Percentiles rank a stretch among this genome's conserved stretches.
phyloP scores from a whole-genome alignment of 768 basidiomycete species.

The Boletus reticuloceps region DNA sequence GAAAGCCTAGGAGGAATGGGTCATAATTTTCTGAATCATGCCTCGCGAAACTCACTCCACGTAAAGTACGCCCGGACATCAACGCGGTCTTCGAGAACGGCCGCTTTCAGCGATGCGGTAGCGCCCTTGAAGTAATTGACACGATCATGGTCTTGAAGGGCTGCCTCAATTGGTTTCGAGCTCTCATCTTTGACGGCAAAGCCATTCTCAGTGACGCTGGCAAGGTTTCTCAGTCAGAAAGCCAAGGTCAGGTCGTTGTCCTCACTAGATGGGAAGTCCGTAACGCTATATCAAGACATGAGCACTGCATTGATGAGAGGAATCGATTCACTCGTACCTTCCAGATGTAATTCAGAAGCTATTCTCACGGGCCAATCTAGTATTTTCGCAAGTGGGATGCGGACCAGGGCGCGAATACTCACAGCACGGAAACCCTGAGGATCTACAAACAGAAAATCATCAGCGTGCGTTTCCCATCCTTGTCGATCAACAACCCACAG shows the following conservation, averaged over 20 bases:
- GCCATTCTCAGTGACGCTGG: conserved; percentile 71
- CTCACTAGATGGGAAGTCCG: conserved; percentile 54
- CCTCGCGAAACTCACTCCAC: conserved; percentile 50
- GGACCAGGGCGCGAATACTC: conserved; percentile 16
- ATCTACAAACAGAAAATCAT: conserved; percentile 35
- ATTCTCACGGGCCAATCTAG: background rate
- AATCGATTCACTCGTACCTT: conserved; percentile 41
- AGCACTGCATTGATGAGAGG: background rate
- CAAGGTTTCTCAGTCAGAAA: background rate
- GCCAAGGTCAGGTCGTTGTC: no score
- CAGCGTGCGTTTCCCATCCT: background rate
- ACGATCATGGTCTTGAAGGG: conserved; percentile 57
- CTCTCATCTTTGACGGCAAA: conserved; percentile 68
- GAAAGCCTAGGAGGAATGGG: conserved; percentile 43
- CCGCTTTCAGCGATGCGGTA: conserved; percentile 49
- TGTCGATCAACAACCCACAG: conserved; percentile 37
- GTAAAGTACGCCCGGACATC: conserved; percentile 64
- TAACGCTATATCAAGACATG: conserved; percentile 35
- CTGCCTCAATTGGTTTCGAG: conserved; percentile 49
- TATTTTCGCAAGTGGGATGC: background rate
- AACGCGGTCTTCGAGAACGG: conserved; percentile 62
- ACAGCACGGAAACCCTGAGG: conserved; percentile 65
- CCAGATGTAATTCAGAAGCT: conserved; percentile 68
- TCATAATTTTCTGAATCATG: background rate
- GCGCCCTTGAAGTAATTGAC: conserved; percentile 66